Evolutionary conservation across 306 rosid genomes (phyloP).

Genomic region (Cyamopsis tetragonoloba): DNA sequence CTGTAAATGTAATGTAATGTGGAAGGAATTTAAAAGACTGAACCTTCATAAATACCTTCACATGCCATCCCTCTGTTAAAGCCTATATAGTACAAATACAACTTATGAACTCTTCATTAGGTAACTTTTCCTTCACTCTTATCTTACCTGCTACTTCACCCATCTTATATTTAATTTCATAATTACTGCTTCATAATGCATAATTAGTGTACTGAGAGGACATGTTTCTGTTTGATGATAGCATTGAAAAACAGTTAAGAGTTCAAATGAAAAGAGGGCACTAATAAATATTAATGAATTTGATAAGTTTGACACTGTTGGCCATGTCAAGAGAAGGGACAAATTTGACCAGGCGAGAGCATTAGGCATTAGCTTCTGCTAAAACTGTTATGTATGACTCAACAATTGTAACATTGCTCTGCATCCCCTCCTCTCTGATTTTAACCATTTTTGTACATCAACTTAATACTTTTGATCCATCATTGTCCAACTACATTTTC

Average conservation of each 20-base stretch:
- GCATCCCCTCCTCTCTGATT: not conserved
- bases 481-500: constrained; percentile 14
- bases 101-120: not conserved
- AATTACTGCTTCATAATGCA: not conserved
- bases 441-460: not conserved
- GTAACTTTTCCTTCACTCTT: not conserved
- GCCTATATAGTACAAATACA: not conserved
- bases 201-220: not conserved
- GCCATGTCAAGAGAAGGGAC: not conserved
- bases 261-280: too few species aligned
- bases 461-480: constrained; percentile 6
- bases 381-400: not conserved
- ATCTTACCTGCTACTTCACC: not conserved
- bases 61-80: constrained; percentile 15
- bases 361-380: not conserved
- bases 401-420: not conserved
- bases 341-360: not conserved
- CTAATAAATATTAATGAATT: too few species aligned
- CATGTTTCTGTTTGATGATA: not conserved
- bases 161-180: not conserved
- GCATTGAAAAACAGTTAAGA: too few species aligned
- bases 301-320: not conserved
- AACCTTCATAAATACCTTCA: constrained; percentile 23
- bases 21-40: constrained; percentile 18
- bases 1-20: too few species aligned